These are phyloP conservation scores for Centella asiatica DNA, from an alignment of 129 eudicot species.

Conservation along the genomic window DNA sequence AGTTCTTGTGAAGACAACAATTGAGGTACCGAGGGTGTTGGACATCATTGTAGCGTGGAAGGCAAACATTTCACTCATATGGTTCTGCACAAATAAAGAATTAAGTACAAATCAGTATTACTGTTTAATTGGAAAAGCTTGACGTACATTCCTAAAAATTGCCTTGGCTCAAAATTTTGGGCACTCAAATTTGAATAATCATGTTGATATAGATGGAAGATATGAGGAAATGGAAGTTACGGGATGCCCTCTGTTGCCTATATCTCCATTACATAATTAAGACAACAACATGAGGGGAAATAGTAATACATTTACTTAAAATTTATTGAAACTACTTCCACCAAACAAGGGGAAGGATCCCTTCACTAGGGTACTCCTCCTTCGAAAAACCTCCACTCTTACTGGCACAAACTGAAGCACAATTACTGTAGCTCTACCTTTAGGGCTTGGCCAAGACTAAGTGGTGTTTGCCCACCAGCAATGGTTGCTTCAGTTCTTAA, in stretches of 20 bases:
- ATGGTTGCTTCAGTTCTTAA: slow-evolving; percentile 89
- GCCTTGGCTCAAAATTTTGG: no score
- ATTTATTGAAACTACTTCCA: no score
- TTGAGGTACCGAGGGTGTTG: slow-evolving; percentile 91
- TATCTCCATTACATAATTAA: no score
- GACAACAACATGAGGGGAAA: no score
- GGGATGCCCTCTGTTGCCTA: no score
- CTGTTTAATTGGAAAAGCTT: not conserved
- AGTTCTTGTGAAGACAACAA: slow-evolving; percentile 91
- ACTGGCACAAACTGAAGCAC: not conserved
- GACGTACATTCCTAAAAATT: no score
- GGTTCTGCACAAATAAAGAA: slow-evolving; percentile 58
- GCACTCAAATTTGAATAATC: no score
- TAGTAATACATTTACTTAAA: no score
- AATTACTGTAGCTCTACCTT: slow-evolving; percentile 41
- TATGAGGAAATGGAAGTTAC: no score
- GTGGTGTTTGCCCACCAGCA: slow-evolving; percentile 48
- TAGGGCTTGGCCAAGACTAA: slow-evolving; percentile 64
- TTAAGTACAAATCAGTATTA: slow-evolving; percentile 9
- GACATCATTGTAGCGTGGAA: slow-evolving; percentile 96
- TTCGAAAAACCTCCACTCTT: not conserved
- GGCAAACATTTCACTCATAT: slow-evolving; percentile 98
- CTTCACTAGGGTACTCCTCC: not conserved
- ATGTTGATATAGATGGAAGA: no score
- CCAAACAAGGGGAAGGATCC: no score